Conservation (phyloP, 192 early-diverging fungal genomes). For the Phycomyces nitens region DNA sequence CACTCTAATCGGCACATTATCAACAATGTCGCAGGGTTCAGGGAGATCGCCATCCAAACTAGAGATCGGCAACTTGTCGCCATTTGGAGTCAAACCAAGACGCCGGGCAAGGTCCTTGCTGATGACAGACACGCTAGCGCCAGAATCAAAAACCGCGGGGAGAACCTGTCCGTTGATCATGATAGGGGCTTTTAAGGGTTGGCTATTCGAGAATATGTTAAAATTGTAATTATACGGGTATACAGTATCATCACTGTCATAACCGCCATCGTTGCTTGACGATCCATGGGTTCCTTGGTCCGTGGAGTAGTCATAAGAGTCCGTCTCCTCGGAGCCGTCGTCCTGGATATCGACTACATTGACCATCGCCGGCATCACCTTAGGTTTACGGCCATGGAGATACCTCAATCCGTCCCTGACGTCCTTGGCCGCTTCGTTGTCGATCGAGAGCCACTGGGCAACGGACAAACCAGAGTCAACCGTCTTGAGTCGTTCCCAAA, state of each 20-base stretch:
- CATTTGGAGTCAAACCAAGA: no score
- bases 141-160: conserved; percentile 1
- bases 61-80: background rate
- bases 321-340: background rate
- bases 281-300: background rate
- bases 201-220: background rate
- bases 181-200: no score
- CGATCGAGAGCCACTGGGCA: background rate
- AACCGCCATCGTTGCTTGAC: background rate
- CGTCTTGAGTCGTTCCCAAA: background rate
- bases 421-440: background rate
- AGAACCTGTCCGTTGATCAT: background rate
- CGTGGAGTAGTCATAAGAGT: background rate
- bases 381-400: background rate
- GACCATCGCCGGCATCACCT: background rate
- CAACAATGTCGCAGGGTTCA: background rate
- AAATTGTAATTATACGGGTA: background rate
- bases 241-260: background rate
- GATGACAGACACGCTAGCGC: conserved; percentile 9
- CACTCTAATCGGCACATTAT: background rate
- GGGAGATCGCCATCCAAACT: background rate
- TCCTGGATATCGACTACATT: background rate
- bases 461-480: background rate
- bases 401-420: background rate
- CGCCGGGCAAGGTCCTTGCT: background rate